Base-by-base conservation (phyloP, 2,329 filamentous ascomycete genomes). In the Fusarium phyllophilum region DNA sequence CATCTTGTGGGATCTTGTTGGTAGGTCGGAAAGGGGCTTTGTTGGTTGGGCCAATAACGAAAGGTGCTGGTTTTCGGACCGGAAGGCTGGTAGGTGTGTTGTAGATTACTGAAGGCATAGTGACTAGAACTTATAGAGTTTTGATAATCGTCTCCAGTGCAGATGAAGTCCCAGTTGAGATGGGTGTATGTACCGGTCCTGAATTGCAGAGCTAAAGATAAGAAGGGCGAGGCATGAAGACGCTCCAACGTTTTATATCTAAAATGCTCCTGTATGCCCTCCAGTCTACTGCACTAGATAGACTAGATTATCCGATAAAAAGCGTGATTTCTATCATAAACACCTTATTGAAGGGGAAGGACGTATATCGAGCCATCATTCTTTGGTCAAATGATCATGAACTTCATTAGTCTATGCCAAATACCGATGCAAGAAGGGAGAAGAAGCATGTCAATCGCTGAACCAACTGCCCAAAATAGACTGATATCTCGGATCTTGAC, bases 31-130 rank as follows among this genome's bases (percentile, higher is more conserved):
- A 76, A 15, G 77, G 75, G 4, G 73, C 76, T 63, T 75, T 79
- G 39, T 78, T 81, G 13, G 74, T 75, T 18, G 81, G 80, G 8
- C 80, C 80, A 26, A 81, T 62, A 29, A 81, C 79, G 17, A 63
- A 41, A n/a, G 74, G 74, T 24, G 74, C 75, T 22, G 68, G 56
- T 24, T 68, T 74, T 54, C 67, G 70, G 14, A 56, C 22, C 10
- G 55, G 68, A 20, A 60, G 46, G n/a, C 51, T 18, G 29, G 46
- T 12, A 5, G 54, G 55, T 24, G 55, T 54, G 4, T 51, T 22
- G 39, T 42, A 46, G n/a, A 60, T 33, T 15, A 57, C 51, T 29
- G 66, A 41, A 46, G 66, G 34, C 66, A 74, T 66, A 45, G 18
- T 62, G 33, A 45, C 12, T 26, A 7, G 20, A 38, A 20, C 11